These are phyloP conservation scores for Neonectria coccinea DNA, from an alignment of 2,329 filamentous ascomycete species.

Conservation along the genomic window DNA sequence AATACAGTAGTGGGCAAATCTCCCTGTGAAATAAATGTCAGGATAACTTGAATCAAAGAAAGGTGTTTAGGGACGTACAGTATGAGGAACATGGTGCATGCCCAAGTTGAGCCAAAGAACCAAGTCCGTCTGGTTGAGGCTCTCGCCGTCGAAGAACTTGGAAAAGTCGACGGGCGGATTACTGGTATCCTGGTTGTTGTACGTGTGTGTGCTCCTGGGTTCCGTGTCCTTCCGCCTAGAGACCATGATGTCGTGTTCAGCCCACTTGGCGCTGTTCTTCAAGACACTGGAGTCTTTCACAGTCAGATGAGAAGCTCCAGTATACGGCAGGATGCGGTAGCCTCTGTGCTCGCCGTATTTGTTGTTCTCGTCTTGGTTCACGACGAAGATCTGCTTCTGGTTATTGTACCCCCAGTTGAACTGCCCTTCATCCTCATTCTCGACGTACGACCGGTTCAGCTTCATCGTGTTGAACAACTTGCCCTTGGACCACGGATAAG, in stretches of 20 bases:
- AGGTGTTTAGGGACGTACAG: not conserved
- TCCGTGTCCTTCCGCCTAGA: conserved; percentile 54
- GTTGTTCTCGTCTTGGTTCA: conserved; percentile 60
- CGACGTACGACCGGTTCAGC: conserved; percentile 15
- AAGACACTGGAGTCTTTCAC: conserved; percentile 56
- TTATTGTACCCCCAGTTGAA: conserved; percentile 57
- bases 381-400: conserved; percentile 57
- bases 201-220: conserved; percentile 49
- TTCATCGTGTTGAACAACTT: conserved; percentile 30
- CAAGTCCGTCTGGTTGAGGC: conserved; percentile 51
- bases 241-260: conserved; percentile 51
- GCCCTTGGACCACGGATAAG: conserved; percentile 28
- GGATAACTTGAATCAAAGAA: not conserved
- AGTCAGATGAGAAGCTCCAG: conserved; percentile 55
- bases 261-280: conserved; percentile 59
- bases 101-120: conserved; percentile 63
- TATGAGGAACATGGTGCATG: conserved; percentile 57
- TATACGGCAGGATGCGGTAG: conserved; percentile 56
- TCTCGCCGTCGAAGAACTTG: conserved; percentile 58
- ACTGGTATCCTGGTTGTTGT: conserved; percentile 53
- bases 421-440: conserved; percentile 58
- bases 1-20: conserved; percentile 24
- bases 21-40: conserved; percentile 10
- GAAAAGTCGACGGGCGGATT: conserved; percentile 59
- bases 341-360: conserved; percentile 61